phyloP scores from a whole-genome alignment of 768 basidiomycete species.

The Hericium alpestre region DNA sequence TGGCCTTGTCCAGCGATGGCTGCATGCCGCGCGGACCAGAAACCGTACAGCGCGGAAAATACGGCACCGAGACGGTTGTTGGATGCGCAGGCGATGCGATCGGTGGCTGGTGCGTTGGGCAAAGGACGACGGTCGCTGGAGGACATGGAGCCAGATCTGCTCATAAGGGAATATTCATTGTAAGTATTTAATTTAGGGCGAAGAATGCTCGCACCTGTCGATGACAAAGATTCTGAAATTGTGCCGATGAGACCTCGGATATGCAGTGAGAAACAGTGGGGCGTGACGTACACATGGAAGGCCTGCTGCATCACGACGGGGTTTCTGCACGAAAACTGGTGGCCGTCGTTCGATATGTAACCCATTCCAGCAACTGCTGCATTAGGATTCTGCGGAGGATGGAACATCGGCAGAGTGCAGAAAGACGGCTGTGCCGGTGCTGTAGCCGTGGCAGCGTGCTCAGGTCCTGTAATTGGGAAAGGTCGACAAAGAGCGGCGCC shows the following conservation, averaged over 20 bases:
- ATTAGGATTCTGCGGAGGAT: constrained; percentile 24
- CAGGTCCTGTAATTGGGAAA: constrained; percentile 27
- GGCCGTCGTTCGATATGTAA: constrained; percentile 48
- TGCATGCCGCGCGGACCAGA: constrained; percentile 43
- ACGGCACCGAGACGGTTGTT: constrained; percentile 51
- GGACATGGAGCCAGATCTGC: constrained; percentile 44
- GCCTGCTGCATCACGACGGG: constrained; percentile 42
- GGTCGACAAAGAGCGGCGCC: neutral
- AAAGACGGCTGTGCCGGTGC: constrained; percentile 38
- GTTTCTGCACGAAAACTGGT: constrained; percentile 42
- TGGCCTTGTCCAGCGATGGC: constrained; percentile 20
- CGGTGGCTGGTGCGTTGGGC: constrained; percentile 28
- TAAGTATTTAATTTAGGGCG: neutral
- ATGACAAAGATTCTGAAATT: constrained; percentile 40
- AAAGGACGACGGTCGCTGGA: constrained; percentile 33
- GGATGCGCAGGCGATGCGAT: constrained; percentile 24
- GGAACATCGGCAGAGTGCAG: constrained; percentile 46
- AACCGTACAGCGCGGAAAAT: constrained; percentile 41
- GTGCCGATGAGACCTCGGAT: neutral
- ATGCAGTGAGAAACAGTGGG: neutral
- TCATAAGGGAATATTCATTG: neutral
- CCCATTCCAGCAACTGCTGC: constrained; percentile 24
- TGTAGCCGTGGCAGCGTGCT: constrained; percentile 32
- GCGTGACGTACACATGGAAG: constrained; percentile 44
- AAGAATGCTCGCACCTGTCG: constrained; percentile 28